Evolutionary conservation across 1,139 yeast species (phyloP).

Genomic region (Scheffersomyces illinoinensis): DNA sequence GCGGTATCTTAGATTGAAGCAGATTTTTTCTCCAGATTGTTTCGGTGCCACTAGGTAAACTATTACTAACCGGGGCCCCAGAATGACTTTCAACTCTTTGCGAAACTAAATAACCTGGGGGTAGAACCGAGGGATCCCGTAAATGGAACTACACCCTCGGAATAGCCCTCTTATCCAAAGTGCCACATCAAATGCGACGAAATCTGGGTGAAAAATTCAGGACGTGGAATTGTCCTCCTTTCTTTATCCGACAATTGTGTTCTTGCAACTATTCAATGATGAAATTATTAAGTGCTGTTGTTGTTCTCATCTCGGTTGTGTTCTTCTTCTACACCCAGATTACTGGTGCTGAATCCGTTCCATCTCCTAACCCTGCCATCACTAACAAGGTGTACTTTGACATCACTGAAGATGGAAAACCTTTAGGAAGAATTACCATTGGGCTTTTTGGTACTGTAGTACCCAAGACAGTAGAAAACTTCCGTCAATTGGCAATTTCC

Average conservation of each 20-base stretch:
- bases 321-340: conserved; percentile 20
- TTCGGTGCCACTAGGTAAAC: too few relatives aligned
- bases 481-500: conserved; percentile 58
- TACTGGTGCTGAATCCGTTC: conserved; percentile 23
- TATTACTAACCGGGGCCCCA: too few relatives aligned
- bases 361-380: conserved; percentile 54
- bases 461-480: conserved; percentile 61
- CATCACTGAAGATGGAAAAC: conserved; percentile 74
- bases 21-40: too few relatives aligned
- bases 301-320: conserved; percentile 20
- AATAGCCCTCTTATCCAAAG: not conserved
- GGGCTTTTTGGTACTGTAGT: conserved; percentile 72
- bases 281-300: conserved; percentile 28
- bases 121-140: not conserved
- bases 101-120: too few relatives aligned
- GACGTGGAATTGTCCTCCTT: not conserved
- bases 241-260: not conserved
- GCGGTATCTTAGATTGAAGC: too few relatives aligned
- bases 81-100: too few relatives aligned
- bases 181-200: not conserved
- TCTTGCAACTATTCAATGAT: conserved; percentile 17
- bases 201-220: not conserved
- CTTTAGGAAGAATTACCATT: conserved; percentile 64
- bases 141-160: not conserved
- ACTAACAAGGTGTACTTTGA: conserved; percentile 86